Evolutionary conservation across 1,139 yeast genomes (phyloP), one percentile per base, ranked within the genome.

Genomic region (Geotrichum carabidarum): DNA sequence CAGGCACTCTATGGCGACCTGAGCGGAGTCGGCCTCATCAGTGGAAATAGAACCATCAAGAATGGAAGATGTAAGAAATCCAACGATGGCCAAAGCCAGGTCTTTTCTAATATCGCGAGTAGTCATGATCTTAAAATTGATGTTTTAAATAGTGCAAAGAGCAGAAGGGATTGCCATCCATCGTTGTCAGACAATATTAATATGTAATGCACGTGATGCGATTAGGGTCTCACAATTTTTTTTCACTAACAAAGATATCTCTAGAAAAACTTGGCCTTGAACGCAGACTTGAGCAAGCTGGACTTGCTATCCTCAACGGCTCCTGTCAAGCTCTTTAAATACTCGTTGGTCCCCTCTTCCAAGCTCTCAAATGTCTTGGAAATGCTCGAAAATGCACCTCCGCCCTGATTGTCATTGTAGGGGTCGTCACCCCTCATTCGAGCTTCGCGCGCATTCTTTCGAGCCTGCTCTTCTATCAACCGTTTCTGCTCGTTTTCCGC

Each of bases 1-100:
- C 57, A 93, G 81, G 74, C 97, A 89, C 67, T 88, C 96, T 65
- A 90, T 80, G 61, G 98, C 98, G 51, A 93, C 95, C 62, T 91
- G 97, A 66, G 93, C 78, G 12, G 97, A 88, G 63, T 93, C 99
- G 57, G 79, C 78, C 66, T 84, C 88, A 63, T 91, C 98, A 61
- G 84, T 87, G 43, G 84, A 74, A 51, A 91, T 79, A 48, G 80
- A 78, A 54, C 88, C 87, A 60, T 80, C 77, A 46, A 78, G 68
- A 36, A 86, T 80, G 8, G 89, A 74, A 27, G 74, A 67, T 63
- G 80, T 79, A 63, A 93, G 78, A 69, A 84, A 91, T 60, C 82
- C 81, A 51, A 90, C 82, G 60, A 93, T 82, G 54, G 88, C 81
- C 54, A 83, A 75, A 1, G 95, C 94, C 55, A 87, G 78, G 61